These are phyloP conservation scores for Saksenaea vasiformis DNA, from an alignment of 371 early-diverging fungal genomes.

Conservation along the genomic window DNA sequence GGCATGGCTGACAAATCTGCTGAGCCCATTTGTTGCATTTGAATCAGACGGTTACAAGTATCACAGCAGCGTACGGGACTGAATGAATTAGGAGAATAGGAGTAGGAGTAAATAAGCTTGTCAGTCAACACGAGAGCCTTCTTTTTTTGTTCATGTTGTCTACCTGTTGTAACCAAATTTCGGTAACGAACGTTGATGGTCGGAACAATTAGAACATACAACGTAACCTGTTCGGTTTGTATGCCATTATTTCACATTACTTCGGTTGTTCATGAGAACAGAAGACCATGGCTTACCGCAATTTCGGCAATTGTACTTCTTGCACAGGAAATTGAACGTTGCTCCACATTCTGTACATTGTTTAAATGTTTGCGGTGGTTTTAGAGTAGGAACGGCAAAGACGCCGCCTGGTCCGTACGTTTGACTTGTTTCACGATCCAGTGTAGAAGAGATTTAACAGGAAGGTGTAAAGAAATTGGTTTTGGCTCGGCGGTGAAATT, in stretches of 20 bases:
- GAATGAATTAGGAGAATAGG: neutral
- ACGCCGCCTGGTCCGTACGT: slow-evolving; percentile 45
- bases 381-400: slow-evolving; percentile 42
- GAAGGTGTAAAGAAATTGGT: too few relatives aligned
- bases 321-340: slow-evolving; percentile 40
- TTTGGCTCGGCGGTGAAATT: too few relatives aligned
- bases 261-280: neutral
- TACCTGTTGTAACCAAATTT: slow-evolving; percentile 58
- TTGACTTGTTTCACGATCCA: slow-evolving; percentile 22
- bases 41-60: slow-evolving; percentile 39
- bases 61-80: slow-evolving; percentile 49
- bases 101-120: neutral
- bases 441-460: neutral
- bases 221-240: slow-evolving; percentile 37
- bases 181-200: slow-evolving; percentile 31
- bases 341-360: slow-evolving; percentile 42
- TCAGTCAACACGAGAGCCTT: neutral
- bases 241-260: neutral
- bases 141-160: neutral
- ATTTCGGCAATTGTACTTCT: slow-evolving; percentile 49
- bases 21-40: slow-evolving; percentile 48
- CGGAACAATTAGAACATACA: slow-evolving; percentile 46
- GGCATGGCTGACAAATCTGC: slow-evolving; percentile 25
- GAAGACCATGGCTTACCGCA: slow-evolving; percentile 40
- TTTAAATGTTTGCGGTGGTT: slow-evolving; percentile 25